Evolutionary conservation across 1,284 basidiomycete genomes (phyloP), one percentile per base, ranked within the genome.

Genomic region (Pseudozyma tsukubaensis): DNA sequence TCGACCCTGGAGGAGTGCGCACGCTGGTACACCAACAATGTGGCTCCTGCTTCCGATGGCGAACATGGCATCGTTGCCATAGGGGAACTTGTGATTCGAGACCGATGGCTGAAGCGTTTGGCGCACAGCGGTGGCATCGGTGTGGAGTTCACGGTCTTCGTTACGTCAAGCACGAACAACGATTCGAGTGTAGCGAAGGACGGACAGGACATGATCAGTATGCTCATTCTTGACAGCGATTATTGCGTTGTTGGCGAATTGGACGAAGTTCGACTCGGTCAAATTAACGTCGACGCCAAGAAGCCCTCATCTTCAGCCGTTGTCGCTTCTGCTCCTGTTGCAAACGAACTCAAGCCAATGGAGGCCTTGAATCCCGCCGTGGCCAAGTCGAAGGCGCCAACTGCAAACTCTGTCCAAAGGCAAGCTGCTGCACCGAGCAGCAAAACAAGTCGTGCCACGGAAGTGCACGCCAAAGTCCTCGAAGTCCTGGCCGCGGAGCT

Each of bases 401-500:
- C 24, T 29, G 24, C 6, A 29, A 29, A 24, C 14, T 8, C 49
- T 7, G 13, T 12, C 2, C n/a, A 43, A 2, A 29, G 29, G 19
- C 19, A 47, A 36, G 14, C 49, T 24, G 5, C 18, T 3, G 40
- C 6, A 6, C 14, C 14, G 16, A 37, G 13, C 11, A 45, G 36
- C 6, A 39, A 16, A 14, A 10, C 48, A 9, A 37, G 50, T 14
- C 51, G 50, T 16, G 66, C 63, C 4, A 36, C 35, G 8, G 55
- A 48, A 4, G 0, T 66, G 40, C 50, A 63, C 48, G 21, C 51
- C 24, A 60, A 56, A 19, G 49, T 77, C n/a, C 40, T 71, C 13
- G 60, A 45, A 6, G 56, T 64, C 2, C 51, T 77, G 16, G 66
- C 70, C 4, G 53, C 63, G 3, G 75, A 77, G 21, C 52, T 73